These are phyloP conservation scores for Puccinia polysora DNA, from an alignment of 1,284 basidiomycete genomes.

Conservation along the genomic window DNA sequence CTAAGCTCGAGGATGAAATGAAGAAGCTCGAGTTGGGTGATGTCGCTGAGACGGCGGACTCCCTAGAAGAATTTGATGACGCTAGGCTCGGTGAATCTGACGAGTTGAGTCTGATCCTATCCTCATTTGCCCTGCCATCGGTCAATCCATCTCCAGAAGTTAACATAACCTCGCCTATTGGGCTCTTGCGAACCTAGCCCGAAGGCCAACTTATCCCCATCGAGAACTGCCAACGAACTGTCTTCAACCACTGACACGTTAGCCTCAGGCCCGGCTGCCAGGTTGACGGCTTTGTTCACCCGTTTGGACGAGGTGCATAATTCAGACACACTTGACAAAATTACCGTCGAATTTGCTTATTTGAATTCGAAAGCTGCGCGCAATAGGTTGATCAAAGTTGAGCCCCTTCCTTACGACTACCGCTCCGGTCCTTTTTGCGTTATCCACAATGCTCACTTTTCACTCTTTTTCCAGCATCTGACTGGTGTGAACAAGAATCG, in stretches of 20 bases:
- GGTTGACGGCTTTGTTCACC: slow-evolving; percentile 85
- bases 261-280: slow-evolving; percentile 60
- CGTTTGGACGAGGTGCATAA: slow-evolving; percentile 89
- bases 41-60: slow-evolving; percentile 48
- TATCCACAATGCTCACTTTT: neutral
- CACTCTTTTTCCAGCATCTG: slow-evolving; percentile 63
- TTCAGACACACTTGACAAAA: slow-evolving; percentile 83
- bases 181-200: slow-evolving; percentile 51
- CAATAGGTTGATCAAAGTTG: slow-evolving; percentile 68
- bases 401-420: neutral
- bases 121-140: neutral
- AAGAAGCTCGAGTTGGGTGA: slow-evolving; percentile 34
- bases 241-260: slow-evolving; percentile 57
- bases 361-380: slow-evolving; percentile 92
- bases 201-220: slow-evolving; percentile 60
- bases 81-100: slow-evolving; percentile 52
- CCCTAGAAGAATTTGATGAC: neutral
- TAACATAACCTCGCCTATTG: slow-evolving; percentile 9
- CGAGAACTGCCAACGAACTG: slow-evolving; percentile 56
- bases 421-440: neutral
- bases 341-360: slow-evolving; percentile 91
- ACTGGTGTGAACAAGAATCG: slow-evolving; percentile 76
- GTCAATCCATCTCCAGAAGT: neutral
- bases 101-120: slow-evolving; percentile 47
- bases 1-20: slow-evolving; percentile 38